Evolutionary conservation across 2,329 filamentous ascomycete genomes (phyloP), one percentile per base, ranked within the genome.

Genomic region (Diaporthe citri): DNA sequence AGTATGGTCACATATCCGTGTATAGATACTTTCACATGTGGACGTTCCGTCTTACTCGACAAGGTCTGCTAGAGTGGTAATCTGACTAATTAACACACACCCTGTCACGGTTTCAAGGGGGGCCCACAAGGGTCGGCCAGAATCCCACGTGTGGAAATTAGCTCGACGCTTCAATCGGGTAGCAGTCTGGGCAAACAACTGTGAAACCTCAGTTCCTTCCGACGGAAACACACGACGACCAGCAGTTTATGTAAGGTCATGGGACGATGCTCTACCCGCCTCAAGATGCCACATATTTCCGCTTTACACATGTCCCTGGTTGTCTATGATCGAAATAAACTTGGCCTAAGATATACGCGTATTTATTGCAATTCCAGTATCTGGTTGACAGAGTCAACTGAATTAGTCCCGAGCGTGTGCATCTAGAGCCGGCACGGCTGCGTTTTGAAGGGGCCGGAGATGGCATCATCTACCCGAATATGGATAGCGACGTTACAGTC

Each of bases 91-190:
- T 28, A 22, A 17, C 13, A 28, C 13, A 12, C 64, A 36, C 62
- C 62, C 62, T 67, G 34, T 39, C 64, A 52, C 64, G 4, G 64
- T 67, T 67, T 67, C 64, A 67, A 67, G 46, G 64, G 64, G 60
- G 62, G 13, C 22, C 13, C 46, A 52, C 46, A 36, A 52, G 12
- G 25, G 25, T 20, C 28, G 25, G 41, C 4, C 17, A 46, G 60
- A 31, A 22, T 34, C 17, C 60, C 60, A 64, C 41, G 60, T 31
- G 60, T 28, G 46, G 15, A 36, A 28, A 39, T 28, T 12, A 28
- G 34, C 64, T 67, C 64, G 22, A 39, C 13, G 46, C 46, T 39
- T 39, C 34, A 20, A 31, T 41, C 25, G 46, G 64, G n/a, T 4
- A 41, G 31, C 34, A 67, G 4, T 13, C 46, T 39, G 8, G 62